These are phyloP conservation scores for Lactarius indigo DNA, from an alignment of 768 basidiomycete genomes.

Conservation along the genomic window DNA sequence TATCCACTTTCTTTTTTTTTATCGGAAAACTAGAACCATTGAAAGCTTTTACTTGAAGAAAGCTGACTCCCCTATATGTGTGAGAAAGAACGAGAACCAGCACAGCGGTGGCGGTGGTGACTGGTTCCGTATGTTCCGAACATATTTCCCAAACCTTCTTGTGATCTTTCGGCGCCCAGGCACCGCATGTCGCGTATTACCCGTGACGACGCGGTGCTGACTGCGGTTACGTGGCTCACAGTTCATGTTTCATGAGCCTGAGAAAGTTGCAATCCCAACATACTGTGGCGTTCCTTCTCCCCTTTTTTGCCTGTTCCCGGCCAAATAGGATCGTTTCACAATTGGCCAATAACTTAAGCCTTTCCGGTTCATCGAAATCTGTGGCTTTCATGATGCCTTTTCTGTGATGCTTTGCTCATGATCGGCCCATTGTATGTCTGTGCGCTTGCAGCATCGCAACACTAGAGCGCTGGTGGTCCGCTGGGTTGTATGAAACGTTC, in stretches of 20 bases:
- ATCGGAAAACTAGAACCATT: conserved; percentile 11
- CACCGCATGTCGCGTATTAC: conserved; percentile 5
- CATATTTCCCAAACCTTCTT: background rate
- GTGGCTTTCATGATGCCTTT: conserved; percentile 10
- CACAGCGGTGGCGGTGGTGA: background rate
- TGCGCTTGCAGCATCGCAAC: conserved; percentile 20
- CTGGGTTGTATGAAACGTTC: conserved; percentile 16
- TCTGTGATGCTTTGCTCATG: conserved; percentile 3
- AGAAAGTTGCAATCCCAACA: background rate
- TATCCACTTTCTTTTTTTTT: conserved; percentile 13
- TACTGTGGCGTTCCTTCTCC: background rate
- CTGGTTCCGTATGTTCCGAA: conserved; percentile 11
- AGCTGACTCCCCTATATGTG: background rate
- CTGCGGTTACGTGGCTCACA: background rate
- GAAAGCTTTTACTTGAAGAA: conserved; percentile 2
- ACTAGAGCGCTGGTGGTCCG: conserved; percentile 20
- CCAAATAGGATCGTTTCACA: background rate
- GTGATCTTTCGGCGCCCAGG: background rate
- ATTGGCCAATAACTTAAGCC: background rate
- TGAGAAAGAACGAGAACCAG: background rate
- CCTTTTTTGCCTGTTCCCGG: no score
- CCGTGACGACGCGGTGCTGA: conserved; percentile 5
- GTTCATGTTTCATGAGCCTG: background rate
- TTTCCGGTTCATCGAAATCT: conserved; percentile 3
- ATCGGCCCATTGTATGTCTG: conserved; percentile 1